phyloP scores from a whole-genome alignment of 1,284 basidiomycete genomes.

The Cutaneotrichosporon cutaneum region DNA sequence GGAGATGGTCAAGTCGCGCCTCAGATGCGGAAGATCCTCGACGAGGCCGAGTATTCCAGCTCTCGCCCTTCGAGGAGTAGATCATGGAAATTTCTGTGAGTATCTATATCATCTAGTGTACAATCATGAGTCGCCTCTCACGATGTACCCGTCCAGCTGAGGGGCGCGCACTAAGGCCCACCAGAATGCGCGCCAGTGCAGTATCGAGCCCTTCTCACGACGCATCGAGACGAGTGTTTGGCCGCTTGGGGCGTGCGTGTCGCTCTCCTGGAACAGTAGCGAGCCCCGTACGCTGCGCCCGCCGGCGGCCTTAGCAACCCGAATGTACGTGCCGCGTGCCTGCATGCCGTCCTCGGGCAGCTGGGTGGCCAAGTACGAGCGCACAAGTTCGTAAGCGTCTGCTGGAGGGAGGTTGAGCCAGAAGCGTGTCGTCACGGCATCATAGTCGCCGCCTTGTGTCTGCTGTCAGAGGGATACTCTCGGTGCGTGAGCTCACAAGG shows the following conservation, averaged over 20 bases:
- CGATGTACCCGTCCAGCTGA: slow-evolving; percentile 40
- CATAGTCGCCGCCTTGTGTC: slow-evolving; percentile 48
- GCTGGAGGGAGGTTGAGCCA: slow-evolving; percentile 39
- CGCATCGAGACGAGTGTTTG: slow-evolving; percentile 44
- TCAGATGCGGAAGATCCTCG: no score
- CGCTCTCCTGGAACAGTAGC: slow-evolving; percentile 34
- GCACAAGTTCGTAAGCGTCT: slow-evolving; percentile 36
- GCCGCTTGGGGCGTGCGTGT: slow-evolving; percentile 36
- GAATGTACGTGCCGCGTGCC: slow-evolving; percentile 23
- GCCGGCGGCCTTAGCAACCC: slow-evolving; percentile 43
- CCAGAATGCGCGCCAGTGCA: slow-evolving; percentile 52
- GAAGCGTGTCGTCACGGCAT: slow-evolving; percentile 47
- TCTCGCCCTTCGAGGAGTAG: no score
- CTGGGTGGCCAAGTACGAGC: slow-evolving; percentile 23
- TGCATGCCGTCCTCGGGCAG: slow-evolving; percentile 31
- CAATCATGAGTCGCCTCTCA: slow-evolving; percentile 35
- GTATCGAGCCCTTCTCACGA: slow-evolving; percentile 45
- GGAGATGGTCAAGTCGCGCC: no score
- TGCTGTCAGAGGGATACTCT: slow-evolving; percentile 17
- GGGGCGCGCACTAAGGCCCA: slow-evolving; percentile 43
- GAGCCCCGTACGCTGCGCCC: slow-evolving; percentile 37
- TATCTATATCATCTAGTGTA: not conserved
- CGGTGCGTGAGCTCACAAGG: slow-evolving; percentile 36
- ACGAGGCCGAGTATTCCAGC: no score
- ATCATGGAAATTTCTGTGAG: no score